A percentile compares a stretch with the other conserved stretches of the same genome.
Conservation (phyloP, 768 basidiomycete genomes). For the Solioccasus polychromus region DNA sequence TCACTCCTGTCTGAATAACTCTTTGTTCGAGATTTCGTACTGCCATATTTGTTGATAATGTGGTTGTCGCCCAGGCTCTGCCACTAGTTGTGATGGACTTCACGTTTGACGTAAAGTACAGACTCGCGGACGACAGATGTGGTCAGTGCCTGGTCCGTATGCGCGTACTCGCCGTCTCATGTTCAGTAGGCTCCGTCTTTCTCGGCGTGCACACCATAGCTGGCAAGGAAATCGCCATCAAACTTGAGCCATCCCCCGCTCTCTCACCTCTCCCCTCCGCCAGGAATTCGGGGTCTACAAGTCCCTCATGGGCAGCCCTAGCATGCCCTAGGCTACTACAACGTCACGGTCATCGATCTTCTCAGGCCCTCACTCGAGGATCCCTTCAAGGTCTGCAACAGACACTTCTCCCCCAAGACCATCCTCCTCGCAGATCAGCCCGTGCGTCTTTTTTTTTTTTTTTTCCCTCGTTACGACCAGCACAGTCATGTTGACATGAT, state of each 20-base stretch:
- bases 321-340: conserved; percentile 91
- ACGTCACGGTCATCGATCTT: conserved; percentile 97
- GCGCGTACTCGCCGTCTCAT: conserved; percentile 7
- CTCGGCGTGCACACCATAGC: conserved; percentile 77
- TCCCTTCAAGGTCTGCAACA: conserved; percentile 85
- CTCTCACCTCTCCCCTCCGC: conserved; percentile 62
- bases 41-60: too few relatives aligned
- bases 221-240: conserved; percentile 83
- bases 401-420: conserved; percentile 92
- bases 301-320: conserved; percentile 82
- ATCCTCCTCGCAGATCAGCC: conserved; percentile 94
- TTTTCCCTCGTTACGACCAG: not conserved
- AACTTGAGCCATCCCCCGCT: conserved; percentile 56
- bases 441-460: conserved; percentile 55
- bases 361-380: conserved; percentile 88
- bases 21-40: too few relatives aligned
- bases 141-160: conserved; percentile 61
- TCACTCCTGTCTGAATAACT: too few relatives aligned
- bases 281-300: conserved; percentile 93
- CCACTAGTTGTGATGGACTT: conserved; percentile 29
- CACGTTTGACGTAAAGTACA: conserved; percentile 73
- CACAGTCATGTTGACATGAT: conserved; percentile 9
- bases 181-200: conserved; percentile 62
- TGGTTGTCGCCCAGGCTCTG: conserved; percentile 12
- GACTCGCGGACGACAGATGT: conserved; percentile 75